phyloP scores from a whole-genome alignment of 345 rosid species.

The Corymbia maculata region DNA sequence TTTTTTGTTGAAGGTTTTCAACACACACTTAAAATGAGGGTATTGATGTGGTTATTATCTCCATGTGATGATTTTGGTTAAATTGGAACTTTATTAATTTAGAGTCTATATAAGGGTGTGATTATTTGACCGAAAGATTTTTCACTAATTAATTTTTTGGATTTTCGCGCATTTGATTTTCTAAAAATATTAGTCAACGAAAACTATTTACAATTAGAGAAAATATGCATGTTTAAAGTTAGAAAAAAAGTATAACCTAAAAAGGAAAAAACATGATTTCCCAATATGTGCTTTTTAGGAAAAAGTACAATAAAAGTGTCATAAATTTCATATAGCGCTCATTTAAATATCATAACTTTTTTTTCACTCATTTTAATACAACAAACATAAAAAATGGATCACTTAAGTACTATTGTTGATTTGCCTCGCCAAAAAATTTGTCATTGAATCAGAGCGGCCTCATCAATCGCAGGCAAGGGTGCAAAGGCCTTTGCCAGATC shows the following conservation, averaged over 20 bases:
- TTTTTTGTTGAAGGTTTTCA: not conserved
- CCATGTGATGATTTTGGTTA: not conserved
- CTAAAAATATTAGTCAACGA: too few relatives aligned
- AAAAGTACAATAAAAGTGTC: not conserved
- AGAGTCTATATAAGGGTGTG: not conserved
- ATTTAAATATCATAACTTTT: not conserved
- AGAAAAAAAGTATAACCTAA: not conserved
- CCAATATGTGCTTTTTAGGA: fast-evolving
- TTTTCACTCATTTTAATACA: not conserved
- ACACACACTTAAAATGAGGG: not conserved
- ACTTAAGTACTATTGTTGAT: not conserved
- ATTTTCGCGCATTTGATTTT: not conserved
- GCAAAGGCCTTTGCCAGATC: not conserved
- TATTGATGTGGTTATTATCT: not conserved
- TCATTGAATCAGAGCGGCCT: fast-evolving
- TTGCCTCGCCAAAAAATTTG: not conserved
- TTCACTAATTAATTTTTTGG: too few relatives aligned
- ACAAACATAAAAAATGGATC: too few relatives aligned
- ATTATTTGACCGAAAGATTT: not conserved
- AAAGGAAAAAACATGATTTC: not conserved
- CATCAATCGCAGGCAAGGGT: fast-evolving
- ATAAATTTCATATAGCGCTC: fast-evolving
- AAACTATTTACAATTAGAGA: too few relatives aligned
- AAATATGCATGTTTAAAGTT: not conserved
- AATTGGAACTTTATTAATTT: too few relatives aligned